phyloP scores from a whole-genome alignment of 2,329 filamentous ascomycete species.

The Aspergillus ruber region DNA sequence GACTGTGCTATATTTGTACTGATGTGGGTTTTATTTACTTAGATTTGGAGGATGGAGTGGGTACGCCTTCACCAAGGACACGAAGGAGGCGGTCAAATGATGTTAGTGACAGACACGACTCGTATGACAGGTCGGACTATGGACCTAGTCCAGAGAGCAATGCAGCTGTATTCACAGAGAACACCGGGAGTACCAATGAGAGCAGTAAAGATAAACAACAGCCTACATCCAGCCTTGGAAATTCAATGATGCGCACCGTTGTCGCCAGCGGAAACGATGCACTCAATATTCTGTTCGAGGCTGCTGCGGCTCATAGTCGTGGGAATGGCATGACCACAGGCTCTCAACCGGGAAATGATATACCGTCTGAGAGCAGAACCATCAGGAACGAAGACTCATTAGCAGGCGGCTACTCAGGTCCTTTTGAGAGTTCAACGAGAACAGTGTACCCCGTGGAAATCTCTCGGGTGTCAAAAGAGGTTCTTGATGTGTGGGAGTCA shows the following conservation, averaged over 20 bases:
- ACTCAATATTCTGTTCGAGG: constrained; percentile 48
- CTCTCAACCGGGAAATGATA: constrained; percentile 15
- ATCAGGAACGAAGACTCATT: constrained; percentile 8
- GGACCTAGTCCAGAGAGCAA: constrained; percentile 1
- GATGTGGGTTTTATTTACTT: background rate
- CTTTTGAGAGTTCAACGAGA: constrained; percentile 15
- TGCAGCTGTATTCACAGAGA: background rate
- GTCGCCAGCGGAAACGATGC: constrained; percentile 51
- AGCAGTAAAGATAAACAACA: constrained; percentile 13
- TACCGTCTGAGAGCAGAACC: constrained; percentile 9
- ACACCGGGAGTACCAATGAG: constrained; percentile 4
- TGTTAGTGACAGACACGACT: constrained; percentile 1
- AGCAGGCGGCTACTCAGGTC: constrained; percentile 13
- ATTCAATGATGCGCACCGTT: constrained; percentile 39
- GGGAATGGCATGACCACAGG: constrained; percentile 31
- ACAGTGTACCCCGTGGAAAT: constrained; percentile 22
- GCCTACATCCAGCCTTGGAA: constrained; percentile 26
- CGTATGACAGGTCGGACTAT: background rate
- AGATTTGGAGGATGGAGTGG: constrained; percentile 9
- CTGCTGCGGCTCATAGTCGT: constrained; percentile 36
- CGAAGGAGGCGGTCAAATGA: constrained; percentile 6
- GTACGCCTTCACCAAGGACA: background rate
- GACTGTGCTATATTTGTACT: too few relatives aligned
- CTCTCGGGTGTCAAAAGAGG: constrained; percentile 26
- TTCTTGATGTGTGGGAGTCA: constrained; percentile 42